These are phyloP conservation scores for Ogataea wickerhamii DNA, from an alignment of 805 yeast genomes.

Conservation along the genomic window DNA sequence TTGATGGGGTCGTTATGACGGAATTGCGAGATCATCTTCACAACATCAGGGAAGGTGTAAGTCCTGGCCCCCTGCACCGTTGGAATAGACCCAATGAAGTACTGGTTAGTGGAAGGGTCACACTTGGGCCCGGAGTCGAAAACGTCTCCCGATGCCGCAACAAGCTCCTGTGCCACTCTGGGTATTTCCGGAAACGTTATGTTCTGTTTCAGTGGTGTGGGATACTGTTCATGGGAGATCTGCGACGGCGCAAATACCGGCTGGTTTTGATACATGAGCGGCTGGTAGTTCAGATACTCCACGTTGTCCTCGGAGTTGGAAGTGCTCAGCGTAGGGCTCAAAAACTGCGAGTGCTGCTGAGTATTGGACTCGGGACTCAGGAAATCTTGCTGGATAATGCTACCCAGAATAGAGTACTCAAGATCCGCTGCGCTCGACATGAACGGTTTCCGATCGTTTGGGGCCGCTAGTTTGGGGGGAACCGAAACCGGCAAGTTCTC, in stretches of 20 bases:
- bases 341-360: slow-evolving; percentile 17
- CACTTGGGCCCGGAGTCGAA: slow-evolving; percentile 38
- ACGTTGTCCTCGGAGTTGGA: slow-evolving; percentile 29
- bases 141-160: slow-evolving; percentile 5
- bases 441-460: slow-evolving; percentile 34
- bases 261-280: slow-evolving; percentile 19
- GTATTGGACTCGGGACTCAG: slow-evolving; percentile 16
- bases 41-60: slow-evolving; percentile 58
- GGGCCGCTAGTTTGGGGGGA: not conserved
- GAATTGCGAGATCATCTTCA: slow-evolving; percentile 40
- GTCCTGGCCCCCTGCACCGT: slow-evolving; percentile 35
- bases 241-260: slow-evolving; percentile 6
- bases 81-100: slow-evolving; percentile 51
- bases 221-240: slow-evolving; percentile 2
- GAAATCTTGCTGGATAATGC: slow-evolving; percentile 51
- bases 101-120: slow-evolving; percentile 63
- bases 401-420: slow-evolving; percentile 67
- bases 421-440: slow-evolving; percentile 68
- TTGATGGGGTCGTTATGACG: slow-evolving; percentile 39
- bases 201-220: not conserved
- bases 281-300: slow-evolving; percentile 25
- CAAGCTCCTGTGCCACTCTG: not conserved
- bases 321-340: slow-evolving; percentile 36
- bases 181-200: not conserved
- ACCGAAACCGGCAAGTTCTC: not conserved